Conservation (phyloP, 2,329 filamentous ascomycete genomes). For the Nakataea oryzae region DNA sequence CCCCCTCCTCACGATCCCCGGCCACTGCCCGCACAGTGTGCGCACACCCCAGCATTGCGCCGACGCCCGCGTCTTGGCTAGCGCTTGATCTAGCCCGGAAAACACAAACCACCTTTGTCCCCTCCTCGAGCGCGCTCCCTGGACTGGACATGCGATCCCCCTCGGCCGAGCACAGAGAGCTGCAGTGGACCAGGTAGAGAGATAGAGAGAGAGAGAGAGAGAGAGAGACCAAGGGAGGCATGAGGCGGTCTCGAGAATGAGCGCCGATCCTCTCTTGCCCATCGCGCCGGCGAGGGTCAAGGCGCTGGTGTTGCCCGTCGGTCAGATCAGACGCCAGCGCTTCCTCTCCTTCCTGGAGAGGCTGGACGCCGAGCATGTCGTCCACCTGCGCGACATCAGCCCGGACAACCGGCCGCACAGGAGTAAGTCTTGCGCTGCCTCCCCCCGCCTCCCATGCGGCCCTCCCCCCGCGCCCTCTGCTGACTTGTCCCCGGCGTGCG, state of each 20-base stretch:
- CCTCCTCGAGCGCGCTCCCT: too few species aligned
- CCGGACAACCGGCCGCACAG: conserved; percentile 75
- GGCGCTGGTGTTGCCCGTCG: conserved; percentile 77
- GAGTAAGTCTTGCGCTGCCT: conserved; percentile 44
- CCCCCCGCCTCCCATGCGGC: conserved; percentile 2
- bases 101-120: background rate
- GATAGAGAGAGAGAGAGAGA: conserved; percentile 4
- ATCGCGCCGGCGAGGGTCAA: conserved; percentile 85
- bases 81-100: background rate
- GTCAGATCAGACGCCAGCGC: conserved; percentile 70
- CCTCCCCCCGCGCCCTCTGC: background rate
- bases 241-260: conserved; percentile 43
- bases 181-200: background rate
- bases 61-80: background rate
- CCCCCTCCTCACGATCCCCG: background rate
- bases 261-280: conserved; percentile 79
- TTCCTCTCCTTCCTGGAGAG: conserved; percentile 72
- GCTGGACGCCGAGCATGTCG: conserved; percentile 68
- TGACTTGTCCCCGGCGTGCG: conserved; percentile 2
- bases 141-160: background rate
- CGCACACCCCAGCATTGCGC: background rate
- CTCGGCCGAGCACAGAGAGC: background rate
- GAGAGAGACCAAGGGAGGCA: conserved; percentile 8
- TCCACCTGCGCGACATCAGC: conserved; percentile 77
- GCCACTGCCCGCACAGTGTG: background rate